phyloP scores from a whole-genome alignment of 306 rosid genomes.

The Trichosanthes truncata region DNA sequence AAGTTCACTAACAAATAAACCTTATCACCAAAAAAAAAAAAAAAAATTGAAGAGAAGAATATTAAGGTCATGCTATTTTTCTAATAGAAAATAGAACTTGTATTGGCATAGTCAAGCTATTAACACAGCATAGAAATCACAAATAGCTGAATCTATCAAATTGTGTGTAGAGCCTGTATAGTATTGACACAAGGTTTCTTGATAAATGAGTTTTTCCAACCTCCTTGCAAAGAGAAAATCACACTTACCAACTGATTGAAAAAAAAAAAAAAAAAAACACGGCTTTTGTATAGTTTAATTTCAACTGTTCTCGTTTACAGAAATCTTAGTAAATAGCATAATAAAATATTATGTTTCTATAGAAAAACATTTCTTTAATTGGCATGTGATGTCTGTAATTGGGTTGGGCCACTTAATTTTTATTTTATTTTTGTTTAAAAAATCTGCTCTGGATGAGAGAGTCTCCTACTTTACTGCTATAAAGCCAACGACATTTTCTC shows the following conservation, averaged over 20 bases:
- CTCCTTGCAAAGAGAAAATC: background rate
- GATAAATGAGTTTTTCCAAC: background rate
- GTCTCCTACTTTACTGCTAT: background rate
- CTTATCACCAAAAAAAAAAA: background rate
- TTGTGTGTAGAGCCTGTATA: background rate
- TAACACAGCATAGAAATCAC: background rate
- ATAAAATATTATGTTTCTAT: background rate
- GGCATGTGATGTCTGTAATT: background rate
- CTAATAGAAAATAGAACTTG: background rate
- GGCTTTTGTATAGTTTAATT: background rate
- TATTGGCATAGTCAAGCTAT: background rate
- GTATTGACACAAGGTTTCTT: background rate
- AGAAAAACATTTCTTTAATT: background rate
- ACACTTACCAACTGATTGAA: background rate
- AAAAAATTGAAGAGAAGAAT: background rate
- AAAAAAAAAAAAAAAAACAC: no score
- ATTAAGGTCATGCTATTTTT: background rate
- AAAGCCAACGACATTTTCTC: background rate
- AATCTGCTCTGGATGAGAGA: no score
- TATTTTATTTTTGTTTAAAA: no score
- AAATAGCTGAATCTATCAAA: background rate
- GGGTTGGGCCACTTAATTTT: background rate
- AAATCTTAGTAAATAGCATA: background rate
- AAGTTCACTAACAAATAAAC: conserved; percentile 11
- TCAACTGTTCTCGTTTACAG: background rate